Evolutionary conservation across 1,139 yeast genomes (phyloP).

Genomic region (Magnusiomyces tetraspermus): DNA sequence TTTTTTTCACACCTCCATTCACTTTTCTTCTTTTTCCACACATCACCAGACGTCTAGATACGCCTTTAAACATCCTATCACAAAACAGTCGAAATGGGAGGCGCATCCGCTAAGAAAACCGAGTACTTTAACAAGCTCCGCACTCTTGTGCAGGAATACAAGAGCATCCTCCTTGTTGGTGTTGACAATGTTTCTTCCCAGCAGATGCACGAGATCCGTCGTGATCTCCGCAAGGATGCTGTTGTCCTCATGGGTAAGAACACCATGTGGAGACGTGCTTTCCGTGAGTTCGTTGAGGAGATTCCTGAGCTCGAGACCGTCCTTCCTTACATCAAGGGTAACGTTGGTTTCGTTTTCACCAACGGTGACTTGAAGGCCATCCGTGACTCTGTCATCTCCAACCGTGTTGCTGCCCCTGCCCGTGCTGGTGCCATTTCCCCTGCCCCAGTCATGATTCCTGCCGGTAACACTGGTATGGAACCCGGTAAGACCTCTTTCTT

Average conservation of each 20-base stretch:
- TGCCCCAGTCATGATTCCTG: constrained; percentile 93
- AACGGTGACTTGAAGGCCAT: constrained; percentile 84
- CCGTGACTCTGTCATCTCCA: constrained; percentile 77
- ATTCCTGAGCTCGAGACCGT: constrained; percentile 94
- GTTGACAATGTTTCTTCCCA: constrained; percentile 99
- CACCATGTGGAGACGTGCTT: constrained; percentile 99
- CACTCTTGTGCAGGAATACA: constrained; percentile 91
- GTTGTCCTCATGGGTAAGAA: constrained; percentile 99
- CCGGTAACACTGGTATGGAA: constrained; percentile 99
- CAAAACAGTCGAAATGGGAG: constrained; percentile 96
- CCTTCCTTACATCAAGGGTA: constrained; percentile 91
- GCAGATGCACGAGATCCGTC: constrained; percentile 99
- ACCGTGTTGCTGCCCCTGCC: constrained; percentile 99
- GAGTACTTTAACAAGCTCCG: constrained; percentile 94
- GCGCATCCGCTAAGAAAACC: constrained; percentile 93
- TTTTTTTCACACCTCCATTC: not conserved
- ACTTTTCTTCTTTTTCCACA: not conserved
- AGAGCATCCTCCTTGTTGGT: constrained; percentile 97
- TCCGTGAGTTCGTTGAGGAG: constrained; percentile 88
- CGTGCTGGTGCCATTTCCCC: constrained; percentile 99
- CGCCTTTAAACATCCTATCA: constrained; percentile 94
- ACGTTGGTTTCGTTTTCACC: constrained; percentile 99
- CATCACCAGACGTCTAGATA: constrained; percentile 5
- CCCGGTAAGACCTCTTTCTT: constrained; percentile 99
- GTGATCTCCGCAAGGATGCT: constrained; percentile 88